A percentile compares a stretch with the other conserved stretches of the same genome.
phyloP scores from a whole-genome alignment of 2,329 filamentous ascomycete genomes.

The Fusarium austroafricanum region DNA sequence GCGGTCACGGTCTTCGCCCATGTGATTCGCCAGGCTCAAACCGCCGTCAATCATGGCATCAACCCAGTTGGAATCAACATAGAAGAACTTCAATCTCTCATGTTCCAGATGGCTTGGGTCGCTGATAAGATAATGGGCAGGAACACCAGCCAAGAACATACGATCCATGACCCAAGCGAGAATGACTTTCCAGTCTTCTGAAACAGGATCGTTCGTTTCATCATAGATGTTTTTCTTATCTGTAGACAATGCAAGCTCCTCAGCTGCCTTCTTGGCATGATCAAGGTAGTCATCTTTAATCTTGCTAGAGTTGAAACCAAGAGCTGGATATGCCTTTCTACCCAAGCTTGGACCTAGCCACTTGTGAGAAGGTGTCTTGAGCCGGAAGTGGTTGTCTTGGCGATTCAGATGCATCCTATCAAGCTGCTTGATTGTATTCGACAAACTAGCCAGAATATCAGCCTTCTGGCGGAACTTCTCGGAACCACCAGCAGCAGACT shows the following conservation, averaged over 20 bases:
- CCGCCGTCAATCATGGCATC: not conserved
- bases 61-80: not conserved
- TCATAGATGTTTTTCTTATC: not conserved
- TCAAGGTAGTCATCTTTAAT: not conserved
- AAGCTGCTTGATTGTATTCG: not conserved
- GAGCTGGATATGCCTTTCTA: not conserved
- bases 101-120: not conserved
- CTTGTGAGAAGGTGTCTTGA: not conserved
- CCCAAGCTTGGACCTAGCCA: not conserved
- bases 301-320: not conserved
- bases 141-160: not conserved
- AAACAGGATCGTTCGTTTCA: not conserved
- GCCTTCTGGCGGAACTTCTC: not conserved
- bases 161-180: not conserved
- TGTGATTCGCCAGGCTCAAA: not conserved
- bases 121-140: not conserved
- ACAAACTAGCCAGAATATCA: not conserved
- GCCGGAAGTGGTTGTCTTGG: not conserved
- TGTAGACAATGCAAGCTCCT: not conserved
- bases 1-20: not conserved
- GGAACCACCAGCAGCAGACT: not conserved
- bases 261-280: not conserved
- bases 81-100: not conserved
- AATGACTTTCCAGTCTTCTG: not conserved
- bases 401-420: not conserved